Conservation (phyloP, 192 early-diverging fungal species). For the Phycomyces nitens region DNA sequence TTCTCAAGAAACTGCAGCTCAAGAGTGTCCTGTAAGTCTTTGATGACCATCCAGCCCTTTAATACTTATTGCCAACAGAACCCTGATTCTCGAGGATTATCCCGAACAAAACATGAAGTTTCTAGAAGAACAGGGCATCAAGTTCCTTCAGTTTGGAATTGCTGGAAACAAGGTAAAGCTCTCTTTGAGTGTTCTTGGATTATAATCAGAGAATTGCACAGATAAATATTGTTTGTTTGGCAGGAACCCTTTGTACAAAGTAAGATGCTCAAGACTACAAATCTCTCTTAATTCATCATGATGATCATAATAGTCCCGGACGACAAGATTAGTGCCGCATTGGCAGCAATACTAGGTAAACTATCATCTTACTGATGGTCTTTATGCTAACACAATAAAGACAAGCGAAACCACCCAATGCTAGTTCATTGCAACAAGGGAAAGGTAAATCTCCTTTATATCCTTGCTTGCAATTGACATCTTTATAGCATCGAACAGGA, state of each 20-base stretch:
- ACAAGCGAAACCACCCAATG: conserved; percentile 76
- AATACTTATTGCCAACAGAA: conserved; percentile 44
- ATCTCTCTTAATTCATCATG: neutral
- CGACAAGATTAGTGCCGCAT: conserved; percentile 55
- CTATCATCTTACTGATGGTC: neutral
- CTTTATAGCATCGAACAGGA: conserved; percentile 81
- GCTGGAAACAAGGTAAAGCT: conserved; percentile 84
- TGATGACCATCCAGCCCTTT: no score
- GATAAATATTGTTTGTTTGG: neutral
- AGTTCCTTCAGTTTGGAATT: conserved; percentile 83
- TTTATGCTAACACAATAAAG: conserved; percentile 32
- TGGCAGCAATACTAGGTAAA: conserved; percentile 50
- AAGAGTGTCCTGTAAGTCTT: conserved; percentile 78
- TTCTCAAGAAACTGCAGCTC: conserved; percentile 82
- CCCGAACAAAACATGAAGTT: conserved; percentile 86
- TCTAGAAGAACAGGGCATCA: conserved; percentile 71
- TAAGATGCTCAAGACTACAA: conserved; percentile 23
- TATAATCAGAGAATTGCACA: neutral
- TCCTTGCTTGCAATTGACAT: neutral
- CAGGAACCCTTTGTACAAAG: conserved; percentile 67
- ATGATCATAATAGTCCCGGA: conserved; percentile 44
- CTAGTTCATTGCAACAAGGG: conserved; percentile 98
- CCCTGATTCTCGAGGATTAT: conserved; percentile 91
- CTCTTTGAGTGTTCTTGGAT: neutral
- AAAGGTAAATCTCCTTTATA: conserved; percentile 44